Evolutionary conservation across 768 basidiomycete genomes (phyloP).

Genomic region (Kondoa subrosea): DNA sequence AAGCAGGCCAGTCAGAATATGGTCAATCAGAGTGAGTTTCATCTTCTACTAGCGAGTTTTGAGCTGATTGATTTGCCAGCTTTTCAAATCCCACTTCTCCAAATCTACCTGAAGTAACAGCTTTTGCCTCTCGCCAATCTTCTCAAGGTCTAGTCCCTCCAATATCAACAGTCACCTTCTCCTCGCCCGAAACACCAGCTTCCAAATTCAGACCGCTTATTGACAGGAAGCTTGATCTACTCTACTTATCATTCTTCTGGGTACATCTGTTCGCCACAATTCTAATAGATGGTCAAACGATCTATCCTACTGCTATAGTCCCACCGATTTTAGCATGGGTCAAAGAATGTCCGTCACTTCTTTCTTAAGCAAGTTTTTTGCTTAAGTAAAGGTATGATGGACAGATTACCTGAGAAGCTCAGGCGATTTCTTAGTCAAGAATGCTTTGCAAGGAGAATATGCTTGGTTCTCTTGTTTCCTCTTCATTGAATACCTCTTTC

Average conservation of each 20-base stretch:
- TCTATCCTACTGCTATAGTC: neutral
- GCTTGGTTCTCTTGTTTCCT: neutral
- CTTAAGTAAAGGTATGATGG: neutral
- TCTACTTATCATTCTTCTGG: neutral
- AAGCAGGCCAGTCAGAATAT: neutral
- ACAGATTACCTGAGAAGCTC: neutral
- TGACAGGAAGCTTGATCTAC: neutral
- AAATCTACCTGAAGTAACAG: neutral
- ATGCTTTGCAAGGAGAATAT: neutral
- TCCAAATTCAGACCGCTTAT: neutral
- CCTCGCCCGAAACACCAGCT: neutral
- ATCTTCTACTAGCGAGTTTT: neutral
- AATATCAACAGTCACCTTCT: neutral
- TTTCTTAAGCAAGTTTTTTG: neutral
- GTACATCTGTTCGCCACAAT: neutral
- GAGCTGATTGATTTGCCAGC: neutral
- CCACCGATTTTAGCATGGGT: neutral
- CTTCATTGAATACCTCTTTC: neutral
- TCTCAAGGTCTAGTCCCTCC: neutral
- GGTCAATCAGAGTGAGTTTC: neutral
- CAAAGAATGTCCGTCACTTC: neutral
- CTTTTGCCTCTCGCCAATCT: neutral
- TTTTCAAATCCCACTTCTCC: neutral
- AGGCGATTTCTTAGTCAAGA: neutral
- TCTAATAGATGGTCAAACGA: neutral